A percentile compares a stretch with the other conserved stretches of the same genome.
Evolutionary conservation across 192 early-diverging fungal genomes (phyloP).

Genomic region (Funneliformis geosporum): DNA sequence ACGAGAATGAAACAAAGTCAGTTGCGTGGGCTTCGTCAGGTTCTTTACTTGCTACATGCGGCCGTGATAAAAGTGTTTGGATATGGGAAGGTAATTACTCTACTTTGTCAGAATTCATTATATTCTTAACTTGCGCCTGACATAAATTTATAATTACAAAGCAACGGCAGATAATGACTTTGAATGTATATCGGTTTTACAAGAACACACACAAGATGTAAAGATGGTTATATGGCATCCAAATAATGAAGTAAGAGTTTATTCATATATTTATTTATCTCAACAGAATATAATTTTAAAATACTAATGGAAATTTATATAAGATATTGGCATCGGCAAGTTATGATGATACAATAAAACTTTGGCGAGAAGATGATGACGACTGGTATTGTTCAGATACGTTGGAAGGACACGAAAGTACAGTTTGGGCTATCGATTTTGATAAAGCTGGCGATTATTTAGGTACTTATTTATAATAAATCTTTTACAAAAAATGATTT

Average conservation of each 20-base stretch:
- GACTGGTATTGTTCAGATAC: conserved; percentile 95
- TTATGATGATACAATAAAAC: conserved; percentile 93
- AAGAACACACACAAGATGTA: conserved; percentile 96
- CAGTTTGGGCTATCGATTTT: conserved; percentile 94
- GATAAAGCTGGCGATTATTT: conserved; percentile 59
- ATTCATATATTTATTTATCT: not conserved
- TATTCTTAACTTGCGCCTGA: not conserved
- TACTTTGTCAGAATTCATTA: not conserved
- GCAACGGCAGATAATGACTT: conserved; percentile 86
- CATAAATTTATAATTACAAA: conserved; percentile 17
- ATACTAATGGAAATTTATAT: not conserved
- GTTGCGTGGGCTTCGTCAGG: conserved; percentile 86
- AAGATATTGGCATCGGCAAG: conserved; percentile 78
- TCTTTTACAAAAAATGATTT: not conserved
- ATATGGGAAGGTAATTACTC: conserved; percentile 84
- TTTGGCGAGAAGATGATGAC: conserved; percentile 94
- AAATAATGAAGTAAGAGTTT: conserved; percentile 59
- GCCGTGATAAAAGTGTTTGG: conserved; percentile 97
- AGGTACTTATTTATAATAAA: conserved; percentile 37
- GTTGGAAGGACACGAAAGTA: conserved; percentile 81
- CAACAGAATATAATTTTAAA: not conserved
- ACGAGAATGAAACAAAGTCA: conserved; percentile 97
- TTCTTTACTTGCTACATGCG: conserved; percentile 87
- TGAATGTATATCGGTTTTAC: conserved; percentile 91
- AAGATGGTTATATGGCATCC: conserved; percentile 96